These are phyloP conservation scores for Nicotiana sylvestris DNA, from an alignment of 257 asterid species.

Conservation along the genomic window DNA sequence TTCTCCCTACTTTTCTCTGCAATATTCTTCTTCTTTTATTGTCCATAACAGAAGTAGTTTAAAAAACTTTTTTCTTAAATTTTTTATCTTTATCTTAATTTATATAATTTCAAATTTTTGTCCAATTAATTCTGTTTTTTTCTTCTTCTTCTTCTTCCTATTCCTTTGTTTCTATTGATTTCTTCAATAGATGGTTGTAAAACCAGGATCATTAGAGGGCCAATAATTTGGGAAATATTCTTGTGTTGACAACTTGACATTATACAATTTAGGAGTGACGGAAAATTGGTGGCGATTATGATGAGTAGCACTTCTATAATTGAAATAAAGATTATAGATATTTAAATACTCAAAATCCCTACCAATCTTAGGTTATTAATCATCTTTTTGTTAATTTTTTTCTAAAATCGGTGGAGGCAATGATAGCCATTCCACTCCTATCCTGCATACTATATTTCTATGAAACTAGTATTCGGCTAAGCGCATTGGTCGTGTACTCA, in stretches of 20 bases:
- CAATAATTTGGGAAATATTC: not conserved
- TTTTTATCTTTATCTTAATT: too few relatives aligned
- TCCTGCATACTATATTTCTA: not conserved
- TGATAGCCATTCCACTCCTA: not conserved
- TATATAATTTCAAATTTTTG: not conserved
- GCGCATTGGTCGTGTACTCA: accelerated
- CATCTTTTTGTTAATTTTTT: not conserved
- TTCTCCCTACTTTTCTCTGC: too few relatives aligned
- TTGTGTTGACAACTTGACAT: not conserved
- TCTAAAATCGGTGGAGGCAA: not conserved
- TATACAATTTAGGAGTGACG: not conserved
- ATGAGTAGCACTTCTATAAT: not conserved
- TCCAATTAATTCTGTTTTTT: not conserved
- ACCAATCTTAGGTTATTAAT: not conserved
- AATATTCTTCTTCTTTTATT: too few relatives aligned
- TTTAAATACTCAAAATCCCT: not conserved
- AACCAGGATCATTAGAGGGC: not conserved
- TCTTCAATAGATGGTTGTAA: not conserved
- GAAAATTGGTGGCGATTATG: not conserved
- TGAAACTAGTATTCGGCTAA: accelerated
- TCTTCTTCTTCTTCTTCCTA: too few relatives aligned
- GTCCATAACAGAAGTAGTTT: too few relatives aligned
- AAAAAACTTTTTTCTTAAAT: not conserved
- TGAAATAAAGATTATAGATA: not conserved
- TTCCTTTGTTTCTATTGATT: not conserved